Evolutionary conservation across 768 basidiomycete genomes (phyloP).

Genomic region (Pisolithus marmoratus): DNA sequence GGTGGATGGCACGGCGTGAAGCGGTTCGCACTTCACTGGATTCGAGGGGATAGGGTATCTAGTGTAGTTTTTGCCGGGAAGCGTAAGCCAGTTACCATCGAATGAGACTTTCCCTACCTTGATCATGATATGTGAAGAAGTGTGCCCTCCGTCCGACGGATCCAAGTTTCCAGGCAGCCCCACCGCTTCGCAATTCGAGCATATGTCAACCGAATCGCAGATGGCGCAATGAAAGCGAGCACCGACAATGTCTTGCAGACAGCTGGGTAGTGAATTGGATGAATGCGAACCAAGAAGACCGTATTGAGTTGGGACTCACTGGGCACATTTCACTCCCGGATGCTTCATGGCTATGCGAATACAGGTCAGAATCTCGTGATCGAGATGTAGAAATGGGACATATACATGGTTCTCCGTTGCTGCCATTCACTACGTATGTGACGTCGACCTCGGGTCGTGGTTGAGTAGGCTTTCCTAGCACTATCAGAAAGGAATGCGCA

Average conservation of each 20-base stretch:
- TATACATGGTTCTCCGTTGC: conserved; percentile 61
- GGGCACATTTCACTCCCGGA: conserved; percentile 77
- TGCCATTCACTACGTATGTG: conserved; percentile 23
- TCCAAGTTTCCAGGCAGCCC: conserved; percentile 81
- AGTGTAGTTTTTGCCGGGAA: conserved; percentile 4
- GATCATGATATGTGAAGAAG: conserved; percentile 87
- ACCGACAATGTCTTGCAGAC: conserved; percentile 84
- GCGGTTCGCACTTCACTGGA: conserved; percentile 68
- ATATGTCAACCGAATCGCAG: conserved; percentile 81
- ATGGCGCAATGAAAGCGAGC: conserved; percentile 91
- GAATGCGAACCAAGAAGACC: neutral
- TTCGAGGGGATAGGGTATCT: conserved; percentile 87
- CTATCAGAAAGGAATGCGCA: conserved; percentile 75
- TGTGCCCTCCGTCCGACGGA: conserved; percentile 70
- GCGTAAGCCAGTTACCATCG: neutral
- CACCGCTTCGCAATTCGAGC: conserved; percentile 81
- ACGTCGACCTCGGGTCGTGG: conserved; percentile 37
- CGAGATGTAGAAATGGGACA: neutral
- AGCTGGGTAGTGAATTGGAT: conserved; percentile 40
- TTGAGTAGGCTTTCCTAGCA: conserved; percentile 57
- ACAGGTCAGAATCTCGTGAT: conserved; percentile 1
- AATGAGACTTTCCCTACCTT: conserved; percentile 50
- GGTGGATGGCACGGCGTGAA: conserved; percentile 63
- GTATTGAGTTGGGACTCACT: conserved; percentile 46
- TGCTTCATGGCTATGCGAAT: conserved; percentile 59